Conservation (phyloP, 768 basidiomycete genomes). For the Sutorius australiensis region DNA sequence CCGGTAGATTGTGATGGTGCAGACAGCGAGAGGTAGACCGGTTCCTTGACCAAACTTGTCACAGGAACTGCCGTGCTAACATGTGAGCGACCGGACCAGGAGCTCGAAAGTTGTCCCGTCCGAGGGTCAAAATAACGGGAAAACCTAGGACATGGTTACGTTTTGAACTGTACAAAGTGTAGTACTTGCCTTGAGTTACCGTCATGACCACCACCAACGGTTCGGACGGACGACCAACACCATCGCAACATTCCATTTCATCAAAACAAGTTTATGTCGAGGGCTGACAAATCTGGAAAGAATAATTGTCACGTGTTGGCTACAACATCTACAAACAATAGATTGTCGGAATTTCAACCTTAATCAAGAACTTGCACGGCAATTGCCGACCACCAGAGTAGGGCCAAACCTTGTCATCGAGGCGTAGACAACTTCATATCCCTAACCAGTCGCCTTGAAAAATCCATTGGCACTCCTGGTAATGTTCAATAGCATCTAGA, state of each 20-base stretch:
- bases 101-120: background rate
- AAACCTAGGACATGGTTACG: constrained; percentile 5
- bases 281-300: background rate
- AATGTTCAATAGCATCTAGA: constrained; percentile 18
- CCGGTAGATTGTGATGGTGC: background rate
- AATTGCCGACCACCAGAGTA: constrained; percentile 12
- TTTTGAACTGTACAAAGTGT: background rate
- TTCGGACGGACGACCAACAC: constrained; percentile 50
- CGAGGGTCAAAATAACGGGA: background rate
- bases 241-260: constrained; percentile 86
- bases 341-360: constrained; percentile 28
- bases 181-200: constrained; percentile 23
- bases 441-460: constrained; percentile 74
- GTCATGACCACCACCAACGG: constrained; percentile 37
- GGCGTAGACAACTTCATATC: constrained; percentile 11
- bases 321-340: background rate
- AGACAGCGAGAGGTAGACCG: background rate
- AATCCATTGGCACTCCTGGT: constrained; percentile 89
- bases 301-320: constrained; percentile 8
- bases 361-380: constrained; percentile 28
- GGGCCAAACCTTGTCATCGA: constrained; percentile 25
- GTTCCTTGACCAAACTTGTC: background rate
- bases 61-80: background rate
- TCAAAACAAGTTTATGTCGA: background rate
- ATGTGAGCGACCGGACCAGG: background rate